Percentiles rank a stretch among this genome's conserved stretches.
Evolutionary conservation across 192 early-diverging fungal species (phyloP).

Genomic region (Spizellomyces sp.): DNA sequence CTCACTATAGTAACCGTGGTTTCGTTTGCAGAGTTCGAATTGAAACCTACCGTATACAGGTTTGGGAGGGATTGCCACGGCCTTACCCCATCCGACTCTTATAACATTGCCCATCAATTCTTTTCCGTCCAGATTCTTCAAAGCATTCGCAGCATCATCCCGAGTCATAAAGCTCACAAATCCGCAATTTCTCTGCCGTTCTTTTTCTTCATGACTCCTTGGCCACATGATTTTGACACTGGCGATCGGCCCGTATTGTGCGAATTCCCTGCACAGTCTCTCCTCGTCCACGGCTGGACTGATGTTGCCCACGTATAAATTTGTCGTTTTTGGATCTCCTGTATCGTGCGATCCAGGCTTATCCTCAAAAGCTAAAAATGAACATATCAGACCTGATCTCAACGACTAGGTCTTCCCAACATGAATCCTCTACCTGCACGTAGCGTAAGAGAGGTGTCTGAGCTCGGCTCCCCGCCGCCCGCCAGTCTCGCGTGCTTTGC

Average conservation of each 20-base stretch:
- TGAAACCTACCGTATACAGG: slow-evolving; percentile 69
- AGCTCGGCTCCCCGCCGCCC: slow-evolving; percentile 19
- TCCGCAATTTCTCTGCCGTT: slow-evolving; percentile 75
- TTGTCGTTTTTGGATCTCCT: slow-evolving; percentile 77
- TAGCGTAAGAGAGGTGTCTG: slow-evolving; percentile 8
- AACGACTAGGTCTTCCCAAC: background rate
- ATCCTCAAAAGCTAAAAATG: slow-evolving; percentile 36
- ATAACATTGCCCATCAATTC: slow-evolving; percentile 59
- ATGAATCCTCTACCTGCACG: slow-evolving; percentile 6
- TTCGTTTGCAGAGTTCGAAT: background rate
- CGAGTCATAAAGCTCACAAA: slow-evolving; percentile 93
- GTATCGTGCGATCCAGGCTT: slow-evolving; percentile 66
- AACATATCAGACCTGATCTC: slow-evolving; percentile 2
- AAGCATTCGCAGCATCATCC: slow-evolving; percentile 65
- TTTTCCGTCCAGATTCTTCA: slow-evolving; percentile 74
- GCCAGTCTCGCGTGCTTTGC: slow-evolving; percentile 41
- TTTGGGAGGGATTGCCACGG: slow-evolving; percentile 68
- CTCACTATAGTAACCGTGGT: background rate
- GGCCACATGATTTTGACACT: slow-evolving; percentile 98
- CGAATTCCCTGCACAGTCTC: slow-evolving; percentile 75
- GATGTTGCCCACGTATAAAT: slow-evolving; percentile 83
- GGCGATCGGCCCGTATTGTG: slow-evolving; percentile 78
- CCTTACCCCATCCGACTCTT: slow-evolving; percentile 84
- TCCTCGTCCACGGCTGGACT: slow-evolving; percentile 74
- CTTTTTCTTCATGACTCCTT: slow-evolving; percentile 78